Evolutionary conservation across 75 land plant species (phyloP).

Genomic region (Pinus albicaulis): DNA sequence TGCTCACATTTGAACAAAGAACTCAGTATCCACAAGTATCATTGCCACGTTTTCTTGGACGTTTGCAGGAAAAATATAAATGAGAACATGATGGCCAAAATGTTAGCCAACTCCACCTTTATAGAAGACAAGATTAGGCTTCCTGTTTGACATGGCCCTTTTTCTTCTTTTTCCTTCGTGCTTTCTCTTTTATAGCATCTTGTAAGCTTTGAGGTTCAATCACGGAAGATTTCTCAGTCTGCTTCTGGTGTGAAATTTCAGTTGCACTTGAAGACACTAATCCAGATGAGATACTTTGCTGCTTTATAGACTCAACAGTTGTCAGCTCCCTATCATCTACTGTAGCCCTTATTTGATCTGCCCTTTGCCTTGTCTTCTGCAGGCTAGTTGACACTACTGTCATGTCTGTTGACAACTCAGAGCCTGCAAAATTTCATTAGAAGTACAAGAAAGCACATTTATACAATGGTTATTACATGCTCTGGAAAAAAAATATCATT

Average conservation of each 20-base stretch:
- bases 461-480: background rate
- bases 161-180: constrained; percentile 10
- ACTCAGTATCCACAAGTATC: background rate
- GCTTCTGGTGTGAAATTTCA: background rate
- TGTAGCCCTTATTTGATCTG: background rate
- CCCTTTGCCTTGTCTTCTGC: constrained; percentile 4
- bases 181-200: constrained; percentile 4
- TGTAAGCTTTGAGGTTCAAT: constrained; percentile 6
- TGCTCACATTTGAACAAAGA: background rate
- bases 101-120: background rate
- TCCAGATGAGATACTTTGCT: background rate
- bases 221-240: background rate
- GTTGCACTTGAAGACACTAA: background rate
- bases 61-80: background rate
- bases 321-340: background rate
- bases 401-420: background rate
- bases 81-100: background rate
- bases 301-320: background rate
- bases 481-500: background rate
- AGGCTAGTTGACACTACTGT: background rate
- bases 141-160: background rate
- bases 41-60: background rate
- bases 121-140: background rate
- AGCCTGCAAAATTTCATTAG: background rate
- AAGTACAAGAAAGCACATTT: background rate